Conservation (phyloP, 805 yeast genomes). For the Yamadazyma sp. region DNA sequence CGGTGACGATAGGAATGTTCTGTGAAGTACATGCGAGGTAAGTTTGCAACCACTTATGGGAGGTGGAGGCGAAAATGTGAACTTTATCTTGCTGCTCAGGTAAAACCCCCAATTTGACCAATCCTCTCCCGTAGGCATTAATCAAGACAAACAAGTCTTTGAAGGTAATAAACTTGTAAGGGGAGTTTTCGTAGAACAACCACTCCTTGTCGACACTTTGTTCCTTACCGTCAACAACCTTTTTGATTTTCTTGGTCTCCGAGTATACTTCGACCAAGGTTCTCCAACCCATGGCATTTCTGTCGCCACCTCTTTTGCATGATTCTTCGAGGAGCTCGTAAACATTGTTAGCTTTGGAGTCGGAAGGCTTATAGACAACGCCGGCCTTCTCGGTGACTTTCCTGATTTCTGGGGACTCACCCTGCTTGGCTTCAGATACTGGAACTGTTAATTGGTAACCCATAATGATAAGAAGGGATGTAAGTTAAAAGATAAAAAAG, state of each 20-base stretch:
- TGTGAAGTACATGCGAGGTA: conserved; percentile 78
- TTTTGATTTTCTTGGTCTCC: conserved; percentile 73
- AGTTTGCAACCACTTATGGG: conserved; percentile 87
- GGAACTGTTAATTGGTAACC: conserved; percentile 44
- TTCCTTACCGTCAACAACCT: conserved; percentile 75
- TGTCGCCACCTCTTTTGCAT: conserved; percentile 52
- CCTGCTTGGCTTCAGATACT: conserved; percentile 68
- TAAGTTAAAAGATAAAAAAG: conserved; percentile 1
- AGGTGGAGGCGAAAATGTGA: conserved; percentile 87
- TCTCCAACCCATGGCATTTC: conserved; percentile 75
- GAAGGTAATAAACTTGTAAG: conserved; percentile 66
- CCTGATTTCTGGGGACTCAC: conserved; percentile 85
- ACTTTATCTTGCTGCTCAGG: conserved; percentile 61
- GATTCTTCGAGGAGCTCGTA: conserved; percentile 69
- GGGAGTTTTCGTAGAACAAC: conserved; percentile 78
- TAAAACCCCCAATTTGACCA: conserved; percentile 66
- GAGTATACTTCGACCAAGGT: conserved; percentile 68
- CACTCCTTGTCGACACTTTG: conserved; percentile 78
- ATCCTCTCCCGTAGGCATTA: conserved; percentile 68
- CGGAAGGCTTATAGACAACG: conserved; percentile 59
- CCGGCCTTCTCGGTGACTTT: conserved; percentile 51
- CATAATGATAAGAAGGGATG: conserved; percentile 7
- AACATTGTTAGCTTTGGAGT: conserved; percentile 62
- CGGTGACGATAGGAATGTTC: conserved; percentile 85
- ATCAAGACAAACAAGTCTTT: conserved; percentile 52